Evolutionary conservation across 176 grass and related monocot genomes (phyloP).

Genomic region (Aegilops sharonensis): DNA sequence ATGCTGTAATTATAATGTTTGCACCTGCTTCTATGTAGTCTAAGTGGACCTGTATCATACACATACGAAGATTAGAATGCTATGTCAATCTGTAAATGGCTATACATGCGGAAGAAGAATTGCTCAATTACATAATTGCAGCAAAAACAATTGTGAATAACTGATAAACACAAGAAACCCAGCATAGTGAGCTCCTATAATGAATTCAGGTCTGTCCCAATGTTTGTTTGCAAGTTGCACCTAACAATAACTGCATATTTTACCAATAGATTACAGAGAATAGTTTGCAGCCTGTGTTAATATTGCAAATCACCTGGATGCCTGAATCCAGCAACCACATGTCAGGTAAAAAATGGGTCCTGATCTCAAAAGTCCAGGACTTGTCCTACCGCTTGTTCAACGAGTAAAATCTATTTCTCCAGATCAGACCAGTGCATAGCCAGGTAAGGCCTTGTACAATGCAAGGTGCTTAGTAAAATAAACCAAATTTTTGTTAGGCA

Average conservation of each 20-base stretch:
- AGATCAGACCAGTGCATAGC: background rate
- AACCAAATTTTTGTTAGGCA: too few species aligned
- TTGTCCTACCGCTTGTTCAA: background rate
- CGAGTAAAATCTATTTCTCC: background rate
- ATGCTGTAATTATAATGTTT: conserved; percentile 85
- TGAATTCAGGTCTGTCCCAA: background rate
- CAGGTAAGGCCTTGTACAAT: background rate
- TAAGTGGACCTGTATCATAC: conserved; percentile 77
- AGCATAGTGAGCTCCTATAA: background rate
- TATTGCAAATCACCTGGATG: background rate
- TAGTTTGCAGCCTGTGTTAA: background rate
- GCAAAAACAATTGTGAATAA: background rate
- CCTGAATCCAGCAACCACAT: background rate
- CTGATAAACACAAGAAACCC: background rate
- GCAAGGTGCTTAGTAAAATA: too few species aligned
- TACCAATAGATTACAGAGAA: background rate
- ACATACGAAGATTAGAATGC: background rate
- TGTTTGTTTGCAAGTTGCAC: background rate
- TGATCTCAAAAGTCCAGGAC: background rate
- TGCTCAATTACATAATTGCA: background rate
- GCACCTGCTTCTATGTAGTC: conserved; percentile 91
- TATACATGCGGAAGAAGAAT: background rate
- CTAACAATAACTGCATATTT: background rate
- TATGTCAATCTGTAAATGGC: background rate
- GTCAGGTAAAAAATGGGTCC: background rate